Evolutionary conservation across 257 asterid species (phyloP), one percentile per base, ranked within the genome.

Genomic region (Solanum medicagineum): DNA sequence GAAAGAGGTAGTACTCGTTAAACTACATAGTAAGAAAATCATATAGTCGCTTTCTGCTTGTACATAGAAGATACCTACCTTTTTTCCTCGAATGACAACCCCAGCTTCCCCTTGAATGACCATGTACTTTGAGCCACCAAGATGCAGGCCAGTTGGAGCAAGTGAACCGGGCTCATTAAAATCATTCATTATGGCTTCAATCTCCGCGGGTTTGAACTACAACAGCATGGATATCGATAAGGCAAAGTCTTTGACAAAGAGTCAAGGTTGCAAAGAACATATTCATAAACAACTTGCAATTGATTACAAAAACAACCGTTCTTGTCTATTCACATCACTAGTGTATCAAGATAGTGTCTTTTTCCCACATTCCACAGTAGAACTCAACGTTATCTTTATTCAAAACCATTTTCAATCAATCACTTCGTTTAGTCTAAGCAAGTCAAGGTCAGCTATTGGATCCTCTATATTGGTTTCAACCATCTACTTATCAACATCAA

Each of bases 41-140:
- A 16, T 6, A n/a, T n/a, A 26, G 14, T 12, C 47, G 17, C 55
- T 11, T 51, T 44, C 56, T 26, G 57, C 13, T 0, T 45, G 84
- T 7, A 44, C 0, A 57, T 17, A 9, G 84, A 85, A 81, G 10
- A 44, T 81, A 92, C 98, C 98, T 93, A 93, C 98, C 97, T 93
- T 93, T 91, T 93, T 94, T 86, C 97, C 98, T 80, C 97, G 90
- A 47, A 94, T 93, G 81, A 92, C 98, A 17, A 91, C 94, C 7
- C 92, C 92, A 1, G 95, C 49, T 62, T 93, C 98, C 40, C 98
- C 98, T 70, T 90, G 94, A 85, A 94, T 90, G 65, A 94, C 98
- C 97, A 94, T 93, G 88, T 93, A 94, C 68, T 94, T 94, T 24
- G 91, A 57, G 77, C 96, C 97, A 20, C 95, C 98, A 66, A 94